Evolutionary conservation across 495 filamentous ascomycete genomes (phyloP).

Genomic region (Melanomma pulvis-pyrius): DNA sequence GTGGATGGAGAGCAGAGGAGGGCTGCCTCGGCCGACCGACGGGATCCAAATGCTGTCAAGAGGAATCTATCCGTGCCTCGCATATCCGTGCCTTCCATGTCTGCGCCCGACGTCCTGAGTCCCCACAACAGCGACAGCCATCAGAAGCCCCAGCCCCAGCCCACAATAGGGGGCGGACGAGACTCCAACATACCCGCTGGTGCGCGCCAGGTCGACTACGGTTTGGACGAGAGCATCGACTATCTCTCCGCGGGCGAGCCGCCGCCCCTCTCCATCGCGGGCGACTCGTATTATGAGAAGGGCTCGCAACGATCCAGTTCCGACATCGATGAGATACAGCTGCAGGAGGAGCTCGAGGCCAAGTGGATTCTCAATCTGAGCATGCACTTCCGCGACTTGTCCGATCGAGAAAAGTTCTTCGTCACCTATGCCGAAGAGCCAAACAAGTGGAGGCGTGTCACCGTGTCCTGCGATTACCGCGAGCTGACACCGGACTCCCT

Average conservation of each 20-base stretch:
- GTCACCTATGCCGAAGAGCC: constrained; percentile 85
- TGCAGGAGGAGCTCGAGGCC: constrained; percentile 80
- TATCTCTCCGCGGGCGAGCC: constrained; percentile 17
- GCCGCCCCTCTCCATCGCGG: constrained; percentile 28
- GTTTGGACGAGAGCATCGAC: constrained; percentile 24
- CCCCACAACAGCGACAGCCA: constrained; percentile 9
- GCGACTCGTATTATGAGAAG: constrained; percentile 18
- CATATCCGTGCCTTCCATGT: constrained; percentile 41
- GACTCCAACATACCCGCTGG: constrained; percentile 35
- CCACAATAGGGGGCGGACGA: constrained; percentile 18
- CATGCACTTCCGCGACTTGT: constrained; percentile 97
- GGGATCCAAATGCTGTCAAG: constrained; percentile 46
- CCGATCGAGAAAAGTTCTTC: constrained; percentile 96
- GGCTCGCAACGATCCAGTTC: constrained; percentile 39
- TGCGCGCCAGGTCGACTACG: constrained; percentile 35
- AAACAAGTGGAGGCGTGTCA: constrained; percentile 82
- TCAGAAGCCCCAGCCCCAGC: constrained; percentile 16
- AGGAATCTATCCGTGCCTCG: constrained; percentile 45
- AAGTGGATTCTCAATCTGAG: constrained; percentile 97
- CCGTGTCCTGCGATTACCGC: constrained; percentile 93
- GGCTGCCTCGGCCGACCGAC: constrained; percentile 71
- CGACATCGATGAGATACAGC: constrained; percentile 39
- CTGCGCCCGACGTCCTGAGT: constrained; percentile 39
- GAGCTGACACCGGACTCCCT: constrained; percentile 77
- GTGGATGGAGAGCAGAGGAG: constrained; percentile 64